Evolutionary conservation across 495 filamentous ascomycete genomes (phyloP).

Genomic region (Viridothelium virens): DNA sequence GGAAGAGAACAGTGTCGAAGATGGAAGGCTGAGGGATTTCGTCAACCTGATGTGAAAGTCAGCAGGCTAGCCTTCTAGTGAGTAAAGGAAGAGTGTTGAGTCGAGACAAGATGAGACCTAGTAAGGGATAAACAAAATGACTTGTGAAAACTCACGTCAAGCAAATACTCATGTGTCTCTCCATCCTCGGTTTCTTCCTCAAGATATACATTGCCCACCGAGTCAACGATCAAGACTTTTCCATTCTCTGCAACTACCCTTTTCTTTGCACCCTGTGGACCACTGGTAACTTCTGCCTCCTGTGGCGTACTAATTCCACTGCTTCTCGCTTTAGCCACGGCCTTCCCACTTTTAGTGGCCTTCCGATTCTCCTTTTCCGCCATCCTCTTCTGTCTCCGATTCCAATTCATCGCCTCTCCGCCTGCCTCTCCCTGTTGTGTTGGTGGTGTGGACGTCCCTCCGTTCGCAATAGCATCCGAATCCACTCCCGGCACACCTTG

Average conservation of each 20-base stretch:
- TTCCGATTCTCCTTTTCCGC: conserved; percentile 75
- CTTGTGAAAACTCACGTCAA: conserved; percentile 54
- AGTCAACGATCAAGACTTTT: conserved; percentile 88
- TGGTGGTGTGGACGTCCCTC: conserved; percentile 33
- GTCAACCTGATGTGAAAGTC: conserved; percentile 26
- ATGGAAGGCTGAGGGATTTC: conserved; percentile 37
- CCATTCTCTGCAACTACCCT: conserved; percentile 86
- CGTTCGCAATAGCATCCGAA: conserved; percentile 40
- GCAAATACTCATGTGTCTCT: conserved; percentile 66
- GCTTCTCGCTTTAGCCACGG: conserved; percentile 41
- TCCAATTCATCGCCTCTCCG: conserved; percentile 49
- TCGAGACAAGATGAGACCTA: background rate
- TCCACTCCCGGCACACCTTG: conserved; percentile 56
- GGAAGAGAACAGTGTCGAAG: conserved; percentile 37
- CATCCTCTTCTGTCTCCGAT: conserved; percentile 78
- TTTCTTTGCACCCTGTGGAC: conserved; percentile 64
- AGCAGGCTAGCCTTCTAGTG: background rate
- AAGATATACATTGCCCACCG: conserved; percentile 80
- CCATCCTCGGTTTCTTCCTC: conserved; percentile 86
- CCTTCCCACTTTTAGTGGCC: conserved; percentile 42
- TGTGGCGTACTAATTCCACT: conserved; percentile 35
- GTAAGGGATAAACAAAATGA: too few species aligned
- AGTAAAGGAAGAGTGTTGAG: background rate
- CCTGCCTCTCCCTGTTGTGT: conserved; percentile 24
- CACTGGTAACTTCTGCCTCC: conserved; percentile 32